Evolutionary conservation across 176 grass and related monocot species (phyloP), one percentile per base, ranked within the genome.

Genomic region (Musa itinerans): DNA sequence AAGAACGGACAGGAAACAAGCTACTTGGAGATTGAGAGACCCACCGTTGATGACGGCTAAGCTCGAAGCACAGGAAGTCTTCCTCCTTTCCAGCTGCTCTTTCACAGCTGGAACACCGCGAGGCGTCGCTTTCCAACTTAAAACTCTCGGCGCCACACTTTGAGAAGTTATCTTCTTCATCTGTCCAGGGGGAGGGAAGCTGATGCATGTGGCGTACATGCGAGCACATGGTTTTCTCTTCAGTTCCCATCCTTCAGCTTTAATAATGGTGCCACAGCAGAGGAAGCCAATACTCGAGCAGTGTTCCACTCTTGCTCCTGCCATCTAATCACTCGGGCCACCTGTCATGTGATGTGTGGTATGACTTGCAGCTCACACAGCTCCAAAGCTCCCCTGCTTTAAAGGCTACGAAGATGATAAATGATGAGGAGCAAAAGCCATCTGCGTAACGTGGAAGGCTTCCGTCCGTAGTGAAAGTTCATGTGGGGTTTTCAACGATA

Each of bases 181-280:
- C n/a, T 11, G 17, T 21, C 52, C 56, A 10, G 5, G 25, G 1
- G 21, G 29, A 12, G 57, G 24, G 29, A 69, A 69, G 74, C 59
- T 64, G 8, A 1, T 76, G 57, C 74, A 76, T 76, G 74, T 76
- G 74, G 11, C 22, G 52, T 2, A 14, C 59, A 77, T 65, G 61
- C 65, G 43, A 50, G 34, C 68, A 70, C 68, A 70, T 70, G 68
- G 68, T 51, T 17, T 21, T 52, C 68, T 20, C 68, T 50, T 70
- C 43, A 0, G 68, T 50, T 70, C 21, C 23, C 68, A 70, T 34
- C 19, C 34, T 70, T 19, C 9, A 13, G 48, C 48, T 51, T 50
- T n/a, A 70, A 70, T 70, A 70, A 70, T 70, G 68, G 34, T 51
- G 68, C 11, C 48, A 70, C 68, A 51, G 43, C 17, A 70, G 68